These are phyloP conservation scores for Phytophthora pseudosyringae DNA, from an alignment of 352 stramenopile species.

Conservation along the genomic window DNA sequence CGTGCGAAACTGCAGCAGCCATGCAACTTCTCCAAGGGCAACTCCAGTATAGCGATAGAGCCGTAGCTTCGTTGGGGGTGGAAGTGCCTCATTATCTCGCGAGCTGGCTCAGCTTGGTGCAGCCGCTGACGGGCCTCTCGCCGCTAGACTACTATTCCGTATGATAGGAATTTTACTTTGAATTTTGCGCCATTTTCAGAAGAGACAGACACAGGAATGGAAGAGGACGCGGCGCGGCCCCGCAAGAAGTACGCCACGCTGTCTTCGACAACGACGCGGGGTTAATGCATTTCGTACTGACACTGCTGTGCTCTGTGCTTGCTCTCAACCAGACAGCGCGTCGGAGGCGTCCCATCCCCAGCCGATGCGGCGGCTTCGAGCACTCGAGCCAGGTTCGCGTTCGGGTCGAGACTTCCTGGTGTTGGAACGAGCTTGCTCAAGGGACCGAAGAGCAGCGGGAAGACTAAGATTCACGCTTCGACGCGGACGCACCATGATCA, in stretches of 20 bases:
- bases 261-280: not conserved
- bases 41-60: not conserved
- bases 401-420: constrained; percentile 35
- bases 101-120: constrained; percentile 81
- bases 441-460: constrained; percentile 10
- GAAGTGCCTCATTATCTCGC: constrained; percentile 51
- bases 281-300: not conserved
- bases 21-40: constrained; percentile 68
- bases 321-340: constrained; percentile 21
- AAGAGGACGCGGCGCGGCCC: constrained; percentile 19
- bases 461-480: not conserved
- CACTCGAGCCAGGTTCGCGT: constrained; percentile 32
- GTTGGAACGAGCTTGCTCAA: constrained; percentile 13
- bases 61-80: not conserved
- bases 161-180: constrained; percentile 28
- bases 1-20: constrained; percentile 73
- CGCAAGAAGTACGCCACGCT: constrained; percentile 35
- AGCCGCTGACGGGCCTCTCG: constrained; percentile 62
- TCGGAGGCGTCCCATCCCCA: constrained; percentile 10
- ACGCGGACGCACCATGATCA: constrained; percentile 6
- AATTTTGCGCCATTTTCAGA: constrained; percentile 19
- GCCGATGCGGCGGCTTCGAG: not conserved
- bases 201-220: not conserved
- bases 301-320: not conserved
- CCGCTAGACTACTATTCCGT: constrained; percentile 47